A percentile compares a stretch with the other conserved stretches of the same genome.
phyloP scores from a whole-genome alignment of 768 basidiomycete genomes.

The Pulveroboletus ravenelii region DNA sequence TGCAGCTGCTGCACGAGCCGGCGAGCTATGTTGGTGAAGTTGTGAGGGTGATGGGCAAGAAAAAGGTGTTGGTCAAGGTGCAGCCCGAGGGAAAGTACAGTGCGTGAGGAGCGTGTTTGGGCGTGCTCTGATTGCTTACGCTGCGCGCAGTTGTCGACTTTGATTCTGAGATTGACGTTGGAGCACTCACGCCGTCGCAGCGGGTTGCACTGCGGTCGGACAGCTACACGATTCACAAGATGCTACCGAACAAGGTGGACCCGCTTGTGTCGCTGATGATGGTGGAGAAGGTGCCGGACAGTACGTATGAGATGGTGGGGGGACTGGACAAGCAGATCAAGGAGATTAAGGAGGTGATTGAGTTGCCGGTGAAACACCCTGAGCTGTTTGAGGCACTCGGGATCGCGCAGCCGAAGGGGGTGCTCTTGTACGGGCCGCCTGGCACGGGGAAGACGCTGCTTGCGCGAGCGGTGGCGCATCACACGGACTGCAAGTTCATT shows the following conservation, averaged over 20 bases:
- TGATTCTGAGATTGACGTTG: slow-evolving; percentile 79
- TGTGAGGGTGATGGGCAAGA: slow-evolving; percentile 99
- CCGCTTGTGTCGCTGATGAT: slow-evolving; percentile 99
- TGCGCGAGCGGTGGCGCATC: slow-evolving; percentile 93
- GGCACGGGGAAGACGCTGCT: slow-evolving; percentile 96
- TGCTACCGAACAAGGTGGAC: slow-evolving; percentile 96
- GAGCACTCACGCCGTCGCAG: slow-evolving; percentile 73
- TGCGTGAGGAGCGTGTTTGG: slow-evolving; percentile 37
- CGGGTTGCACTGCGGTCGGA: slow-evolving; percentile 96
- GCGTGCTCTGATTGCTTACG: neutral
- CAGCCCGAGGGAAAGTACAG: slow-evolving; percentile 99
- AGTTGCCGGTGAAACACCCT: slow-evolving; percentile 94
- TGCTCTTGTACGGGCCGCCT: slow-evolving; percentile 91
- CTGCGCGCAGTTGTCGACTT: slow-evolving; percentile 78
- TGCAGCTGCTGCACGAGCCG: slow-evolving; percentile 90
- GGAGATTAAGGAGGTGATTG: slow-evolving; percentile 99
- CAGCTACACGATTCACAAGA: slow-evolving; percentile 93
- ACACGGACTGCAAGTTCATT: slow-evolving; percentile 97
- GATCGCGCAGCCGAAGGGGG: slow-evolving; percentile 96
- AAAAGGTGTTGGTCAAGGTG: slow-evolving; percentile 95
- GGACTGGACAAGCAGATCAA: slow-evolving; percentile 98
- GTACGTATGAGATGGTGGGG: slow-evolving; percentile 99
- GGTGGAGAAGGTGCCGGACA: slow-evolving; percentile 99
- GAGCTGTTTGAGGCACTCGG: slow-evolving; percentile 95
- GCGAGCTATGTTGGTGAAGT: slow-evolving; percentile 98